Evolutionary conservation across 2,329 filamentous ascomycete genomes (phyloP), one percentile per base, ranked within the genome.

Genomic region (Colletotrichum euphorbiae): DNA sequence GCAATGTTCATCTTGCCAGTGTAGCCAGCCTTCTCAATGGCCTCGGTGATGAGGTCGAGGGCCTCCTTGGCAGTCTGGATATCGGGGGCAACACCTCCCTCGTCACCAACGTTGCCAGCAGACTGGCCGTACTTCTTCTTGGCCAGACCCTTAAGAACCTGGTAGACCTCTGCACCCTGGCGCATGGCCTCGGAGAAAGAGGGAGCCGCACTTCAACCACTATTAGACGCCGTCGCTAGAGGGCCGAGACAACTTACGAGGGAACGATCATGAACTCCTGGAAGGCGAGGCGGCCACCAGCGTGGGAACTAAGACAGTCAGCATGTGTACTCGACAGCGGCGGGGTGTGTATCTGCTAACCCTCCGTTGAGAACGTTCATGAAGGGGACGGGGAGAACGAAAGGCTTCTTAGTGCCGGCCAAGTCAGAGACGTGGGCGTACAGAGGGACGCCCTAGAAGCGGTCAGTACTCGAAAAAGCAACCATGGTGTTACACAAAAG

Each of bases 91-190:
- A 99, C 96, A 91, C 96, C 96, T 88, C 96, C 96, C 90, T 99
- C 96, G 80, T 99, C 96, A 84, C 96, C 96, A 74, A 99, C 96
- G 82, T 99, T 99, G 82, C 95, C 96, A 74, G 96, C 96, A 72
- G 96, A 98, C 85, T 97, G 95, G 80, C 96, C 96, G 82, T 99
- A 99, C 89, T 93, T 96, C 93, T 98, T 96, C 93, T 98, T 98
- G 82, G 96, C 94, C 71, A 98, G 90, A 77, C 87, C 78, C 92
- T 99, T 99, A 77, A 99, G 92, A 84, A 93, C 92, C 84, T 98
- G 95, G 91, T 99, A 99, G 77, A 98, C 94, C 85, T 99, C 96
- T 76, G 95, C 85, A 82, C 96, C 96, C 85, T 97, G 93, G 81
- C 95, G 94, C 85, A 99, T 91, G 80, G 91, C 96, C 88, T 99